Conservation (phyloP, 2,329 filamentous ascomycete species). For the Cadophora gregata region DNA sequence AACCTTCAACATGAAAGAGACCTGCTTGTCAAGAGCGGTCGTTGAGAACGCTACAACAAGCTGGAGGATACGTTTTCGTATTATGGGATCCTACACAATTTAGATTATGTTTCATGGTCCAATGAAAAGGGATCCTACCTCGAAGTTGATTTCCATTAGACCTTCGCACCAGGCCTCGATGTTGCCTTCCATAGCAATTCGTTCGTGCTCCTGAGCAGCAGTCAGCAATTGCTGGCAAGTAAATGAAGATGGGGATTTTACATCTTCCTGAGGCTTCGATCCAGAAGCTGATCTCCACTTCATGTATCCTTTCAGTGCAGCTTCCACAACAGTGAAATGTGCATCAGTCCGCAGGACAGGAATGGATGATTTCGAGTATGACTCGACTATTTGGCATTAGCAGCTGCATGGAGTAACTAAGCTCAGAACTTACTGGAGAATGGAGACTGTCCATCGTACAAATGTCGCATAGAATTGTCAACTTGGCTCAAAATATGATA, state of each 20-base stretch:
- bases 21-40: slow-evolving; percentile 76
- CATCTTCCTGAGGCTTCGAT: slow-evolving; percentile 54
- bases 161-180: slow-evolving; percentile 76
- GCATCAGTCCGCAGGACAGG: slow-evolving; percentile 83
- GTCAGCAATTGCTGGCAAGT: slow-evolving; percentile 31
- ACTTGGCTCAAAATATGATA: slow-evolving; percentile 84
- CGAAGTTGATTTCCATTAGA: slow-evolving; percentile 73
- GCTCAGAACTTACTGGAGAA: slow-evolving; percentile 63
- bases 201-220: slow-evolving; percentile 52
- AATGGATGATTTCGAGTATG: slow-evolving; percentile 72
- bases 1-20: slow-evolving; percentile 84
- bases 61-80: slow-evolving; percentile 81
- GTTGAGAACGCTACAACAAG: slow-evolving; percentile 86
- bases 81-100: slow-evolving; percentile 68
- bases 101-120: slow-evolving; percentile 42
- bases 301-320: slow-evolving; percentile 84
- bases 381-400: slow-evolving; percentile 51
- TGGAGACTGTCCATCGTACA: slow-evolving; percentile 73
- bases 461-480: slow-evolving; percentile 72
- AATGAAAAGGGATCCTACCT: slow-evolving; percentile 45
- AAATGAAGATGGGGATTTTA: slow-evolving; percentile 25
- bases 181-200: slow-evolving; percentile 63
- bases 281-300: slow-evolving; percentile 71
- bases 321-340: slow-evolving; percentile 87
- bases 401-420: neutral